Conservation (phyloP, 2,329 filamentous ascomycete genomes). For the Talaromyces rugulosus region DNA sequence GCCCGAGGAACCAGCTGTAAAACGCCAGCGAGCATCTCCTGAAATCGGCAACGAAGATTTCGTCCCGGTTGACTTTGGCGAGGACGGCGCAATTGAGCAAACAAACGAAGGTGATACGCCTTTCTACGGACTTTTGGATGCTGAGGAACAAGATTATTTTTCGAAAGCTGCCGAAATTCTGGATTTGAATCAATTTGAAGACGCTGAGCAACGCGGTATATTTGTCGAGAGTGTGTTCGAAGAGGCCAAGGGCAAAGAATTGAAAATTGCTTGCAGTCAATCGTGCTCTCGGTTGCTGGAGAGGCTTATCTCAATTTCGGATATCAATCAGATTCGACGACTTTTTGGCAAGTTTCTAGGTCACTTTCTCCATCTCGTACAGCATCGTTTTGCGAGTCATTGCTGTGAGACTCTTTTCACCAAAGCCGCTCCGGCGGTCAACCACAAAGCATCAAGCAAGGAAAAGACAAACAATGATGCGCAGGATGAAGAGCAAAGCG, state of each 20-base stretch:
- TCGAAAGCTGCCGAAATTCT: conserved; percentile 83
- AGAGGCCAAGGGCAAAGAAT: conserved; percentile 85
- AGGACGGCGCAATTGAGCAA: conserved; percentile 12
- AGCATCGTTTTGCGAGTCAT: conserved; percentile 95
- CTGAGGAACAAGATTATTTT: conserved; percentile 95
- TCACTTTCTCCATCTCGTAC: conserved; percentile 84
- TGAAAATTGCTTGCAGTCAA: conserved; percentile 94
- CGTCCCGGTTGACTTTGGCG: conserved; percentile 31
- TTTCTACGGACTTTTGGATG: conserved; percentile 90
- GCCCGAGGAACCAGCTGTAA: conserved; percentile 29
- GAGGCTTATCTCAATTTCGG: conserved; percentile 77
- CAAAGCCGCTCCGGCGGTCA: conserved; percentile 72
- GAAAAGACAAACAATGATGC: conserved; percentile 30
- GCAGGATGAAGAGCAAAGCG: conserved; percentile 41
- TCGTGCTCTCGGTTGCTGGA: conserved; percentile 93
- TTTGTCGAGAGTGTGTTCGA: conserved; percentile 79
- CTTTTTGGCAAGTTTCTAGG: conserved; percentile 81
- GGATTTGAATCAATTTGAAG: conserved; percentile 81
- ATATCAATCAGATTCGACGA: conserved; percentile 73
- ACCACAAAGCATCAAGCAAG: conserved; percentile 61
- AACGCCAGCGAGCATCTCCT: conserved; percentile 34
- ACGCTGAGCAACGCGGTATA: conserved; percentile 64
- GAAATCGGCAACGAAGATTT: conserved; percentile 29
- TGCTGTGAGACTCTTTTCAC: conserved; percentile 93
- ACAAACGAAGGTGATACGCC: conserved; percentile 54